Percentiles rank a stretch among this genome's conserved stretches.
These are phyloP conservation scores for Crithidia thermophila DNA, from an alignment of 208 protist genomes.

Conservation along the genomic window DNA sequence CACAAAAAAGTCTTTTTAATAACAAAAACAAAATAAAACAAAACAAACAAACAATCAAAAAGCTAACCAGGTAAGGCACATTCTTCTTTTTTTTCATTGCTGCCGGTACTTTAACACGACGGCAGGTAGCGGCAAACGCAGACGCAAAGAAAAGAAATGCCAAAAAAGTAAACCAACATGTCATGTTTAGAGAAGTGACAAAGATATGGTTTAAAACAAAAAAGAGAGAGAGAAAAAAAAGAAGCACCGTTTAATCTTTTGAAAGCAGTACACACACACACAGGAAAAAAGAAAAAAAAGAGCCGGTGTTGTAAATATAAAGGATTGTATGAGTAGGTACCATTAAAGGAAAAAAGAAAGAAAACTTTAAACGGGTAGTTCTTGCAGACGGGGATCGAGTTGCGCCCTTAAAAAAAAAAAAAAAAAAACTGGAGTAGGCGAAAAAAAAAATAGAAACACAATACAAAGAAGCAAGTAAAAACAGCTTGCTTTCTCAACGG, in stretches of 20 bases:
- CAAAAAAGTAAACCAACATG: not conserved
- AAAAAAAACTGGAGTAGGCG: not conserved
- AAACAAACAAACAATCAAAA: not conserved
- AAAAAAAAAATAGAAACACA: constrained; percentile 3
- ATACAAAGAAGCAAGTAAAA: not conserved
- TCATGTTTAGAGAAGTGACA: not conserved
- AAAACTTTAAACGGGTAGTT: not conserved
- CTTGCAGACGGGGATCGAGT: not conserved
- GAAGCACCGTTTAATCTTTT: too few species aligned
- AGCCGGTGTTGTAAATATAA: constrained; percentile 9
- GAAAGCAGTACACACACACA: not conserved
- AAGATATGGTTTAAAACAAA: not conserved
- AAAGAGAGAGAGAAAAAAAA: not conserved
- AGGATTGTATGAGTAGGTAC: not conserved
- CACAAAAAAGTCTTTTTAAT: not conserved
- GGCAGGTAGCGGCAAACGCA: too few species aligned
- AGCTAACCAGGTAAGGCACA: too few species aligned
- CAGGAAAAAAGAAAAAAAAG: constrained; percentile 9
- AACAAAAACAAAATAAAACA: not conserved
- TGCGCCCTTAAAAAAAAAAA: not conserved
- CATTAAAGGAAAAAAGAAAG: constrained; percentile 1
- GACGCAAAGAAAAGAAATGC: not conserved
- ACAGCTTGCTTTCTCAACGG: too few species aligned
- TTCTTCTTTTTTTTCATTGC: too few species aligned
- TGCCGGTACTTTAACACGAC: too few species aligned